Evolutionary conservation across 768 basidiomycete species (phyloP).

Genomic region (Boletus huronensis): DNA sequence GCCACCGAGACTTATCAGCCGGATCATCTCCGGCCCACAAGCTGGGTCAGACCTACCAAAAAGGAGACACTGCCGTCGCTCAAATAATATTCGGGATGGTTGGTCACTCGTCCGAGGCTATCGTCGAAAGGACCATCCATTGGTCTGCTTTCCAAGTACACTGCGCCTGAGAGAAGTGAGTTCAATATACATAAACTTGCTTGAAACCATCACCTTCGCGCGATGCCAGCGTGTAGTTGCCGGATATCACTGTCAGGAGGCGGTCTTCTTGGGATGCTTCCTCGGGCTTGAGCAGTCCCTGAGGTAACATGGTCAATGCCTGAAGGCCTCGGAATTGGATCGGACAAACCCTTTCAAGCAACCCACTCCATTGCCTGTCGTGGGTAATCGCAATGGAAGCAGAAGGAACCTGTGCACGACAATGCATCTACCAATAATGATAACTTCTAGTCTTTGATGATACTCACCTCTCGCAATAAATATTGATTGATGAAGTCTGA

Average conservation of each 20-base stretch:
- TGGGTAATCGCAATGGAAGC: conserved; percentile 8
- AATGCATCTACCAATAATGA: neutral
- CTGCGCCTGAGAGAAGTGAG: neutral
- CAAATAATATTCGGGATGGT: conserved; percentile 10
- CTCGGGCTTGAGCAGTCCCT: neutral
- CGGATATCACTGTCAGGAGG: neutral
- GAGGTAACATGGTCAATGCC: neutral
- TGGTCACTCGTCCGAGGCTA: neutral
- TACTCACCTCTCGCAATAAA: conserved; percentile 4
- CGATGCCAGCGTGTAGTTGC: neutral
- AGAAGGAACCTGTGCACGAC: conserved; percentile 1
- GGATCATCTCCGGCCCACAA: neutral
- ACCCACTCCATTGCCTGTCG: conserved; percentile 6
- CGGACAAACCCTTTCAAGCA: conserved; percentile 2
- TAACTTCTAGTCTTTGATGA: neutral
- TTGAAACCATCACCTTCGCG: neutral
- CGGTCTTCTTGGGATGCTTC: neutral
- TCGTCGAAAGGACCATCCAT: neutral
- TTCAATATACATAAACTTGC: neutral
- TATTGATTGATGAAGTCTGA: conserved; percentile 7
- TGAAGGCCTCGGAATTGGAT: no score
- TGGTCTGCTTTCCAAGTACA: neutral
- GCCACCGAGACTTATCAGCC: conserved; percentile 7
- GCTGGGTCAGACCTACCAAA: conserved; percentile 11
- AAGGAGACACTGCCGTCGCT: conserved; percentile 14